Percentiles rank a stretch among this genome's conserved stretches.
These are phyloP conservation scores for Heliosperma pusillum DNA, from an alignment of 148 eudicot genomes.

Conservation along the genomic window DNA sequence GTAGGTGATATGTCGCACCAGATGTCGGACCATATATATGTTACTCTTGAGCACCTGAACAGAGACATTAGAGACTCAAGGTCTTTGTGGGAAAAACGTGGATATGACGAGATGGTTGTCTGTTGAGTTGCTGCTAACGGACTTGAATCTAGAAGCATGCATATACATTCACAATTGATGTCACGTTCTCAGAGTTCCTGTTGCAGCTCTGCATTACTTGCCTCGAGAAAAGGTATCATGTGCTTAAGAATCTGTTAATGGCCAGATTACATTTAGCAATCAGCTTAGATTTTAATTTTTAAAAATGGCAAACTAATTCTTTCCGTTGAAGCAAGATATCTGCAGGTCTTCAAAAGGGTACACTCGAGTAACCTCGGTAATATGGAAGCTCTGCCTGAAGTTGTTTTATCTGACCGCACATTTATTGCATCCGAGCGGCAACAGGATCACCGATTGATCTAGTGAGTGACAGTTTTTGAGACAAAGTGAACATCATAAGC, in stretches of 20 bases:
- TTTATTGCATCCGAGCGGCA: conserved; percentile 81
- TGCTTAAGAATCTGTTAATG: conserved; percentile 65
- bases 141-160: no score
- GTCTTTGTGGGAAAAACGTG: neutral
- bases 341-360: conserved; percentile 87
- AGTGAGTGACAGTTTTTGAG: conserved; percentile 17
- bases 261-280: neutral
- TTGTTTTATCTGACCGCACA: conserved; percentile 86
- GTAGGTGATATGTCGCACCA: conserved; percentile 2
- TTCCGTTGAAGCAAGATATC: conserved; percentile 31
- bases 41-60: neutral
- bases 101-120: neutral
- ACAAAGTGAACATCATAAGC: conserved; percentile 6
- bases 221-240: conserved; percentile 81
- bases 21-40: neutral
- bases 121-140: neutral
- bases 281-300: neutral
- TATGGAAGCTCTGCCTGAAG: conserved; percentile 78
- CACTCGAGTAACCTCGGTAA: conserved; percentile 72
- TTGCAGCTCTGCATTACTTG: conserved; percentile 70
- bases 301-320: neutral
- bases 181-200: conserved; percentile 65
- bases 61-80: neutral
- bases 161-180: conserved; percentile 55
- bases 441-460: conserved; percentile 98